Evolutionary conservation across 345 rosid genomes (phyloP).

Genomic region (Citrus australasica): DNA sequence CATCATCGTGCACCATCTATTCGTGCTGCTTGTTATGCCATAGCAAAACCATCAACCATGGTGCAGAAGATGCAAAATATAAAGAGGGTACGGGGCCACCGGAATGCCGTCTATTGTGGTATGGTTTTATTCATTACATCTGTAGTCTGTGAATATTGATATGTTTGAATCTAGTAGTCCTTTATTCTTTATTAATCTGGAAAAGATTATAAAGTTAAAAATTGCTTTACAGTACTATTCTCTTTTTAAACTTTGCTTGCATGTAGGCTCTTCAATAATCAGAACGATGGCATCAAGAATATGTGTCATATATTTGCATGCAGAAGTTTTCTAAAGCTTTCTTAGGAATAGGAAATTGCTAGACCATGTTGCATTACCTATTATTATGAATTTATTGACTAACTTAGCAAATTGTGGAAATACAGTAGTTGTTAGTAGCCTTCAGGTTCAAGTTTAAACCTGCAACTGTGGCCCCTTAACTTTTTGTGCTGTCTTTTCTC

Average conservation of each 20-base stretch:
- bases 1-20: constrained; percentile 95
- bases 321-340: background rate
- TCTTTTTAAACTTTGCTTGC: background rate
- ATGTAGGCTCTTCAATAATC: background rate
- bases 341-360: background rate
- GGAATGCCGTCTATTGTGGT: constrained; percentile 99
- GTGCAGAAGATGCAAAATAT: constrained; percentile 95
- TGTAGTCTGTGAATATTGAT: background rate
- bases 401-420: background rate
- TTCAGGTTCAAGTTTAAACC: background rate
- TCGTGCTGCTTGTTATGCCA: constrained; percentile 90
- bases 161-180: background rate
- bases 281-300: background rate
- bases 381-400: background rate
- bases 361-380: background rate
- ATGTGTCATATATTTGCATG: background rate
- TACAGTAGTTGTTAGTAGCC: background rate
- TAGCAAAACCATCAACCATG: constrained; percentile 93
- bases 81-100: constrained; percentile 88
- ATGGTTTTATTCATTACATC: constrained; percentile 22
- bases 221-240: background rate
- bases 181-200: background rate
- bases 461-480: background rate
- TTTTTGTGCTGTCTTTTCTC: background rate
- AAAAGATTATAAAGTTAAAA: background rate